Base-by-base conservation (phyloP, 2,329 filamentous ascomycete genomes). In the Zymoseptoria crescenta region DNA sequence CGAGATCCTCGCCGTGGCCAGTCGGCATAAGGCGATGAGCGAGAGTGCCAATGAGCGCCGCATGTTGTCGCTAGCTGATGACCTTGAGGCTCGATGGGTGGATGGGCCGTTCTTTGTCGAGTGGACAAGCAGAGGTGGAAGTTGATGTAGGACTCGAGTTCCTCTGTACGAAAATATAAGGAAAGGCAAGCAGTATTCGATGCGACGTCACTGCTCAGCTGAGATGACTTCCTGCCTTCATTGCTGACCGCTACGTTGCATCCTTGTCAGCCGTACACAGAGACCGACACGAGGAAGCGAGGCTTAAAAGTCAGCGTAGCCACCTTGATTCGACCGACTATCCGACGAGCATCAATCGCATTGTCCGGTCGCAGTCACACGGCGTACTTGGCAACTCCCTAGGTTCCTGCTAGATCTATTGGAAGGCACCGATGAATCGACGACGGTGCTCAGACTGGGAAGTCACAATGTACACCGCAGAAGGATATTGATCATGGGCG, bases 1-100 rank as follows among this genome's bases (percentile, higher is more conserved):
- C 30, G 62, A 55, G n/a, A 64, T 59, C 52, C 60, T 56, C 16
- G 58, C 62, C 21, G 48, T 56, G 16, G 58, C 62, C 13, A n/a
- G n/a, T 16, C 16, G 35, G 35, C 35, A 45, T 16, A 45, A 16
- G 35, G 35, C 35, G 35, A 45, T 16, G 35, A 45, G 13, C 35
- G 35, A 45, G 35, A 45, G 35, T 45, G 35, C 16, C 7, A 16
- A 2, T 4, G 35, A 45, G 35, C 7, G 13, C 10, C 35, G 35
- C 35, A 45, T 45, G 13, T 45, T 45, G 35, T 13, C 35, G 35
- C 4, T n/a, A 45, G 35, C 35, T 45, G 35, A n/a, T 45, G 35
- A 16, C 13, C 13, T 45, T 45, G 35, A n/a, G 35, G 35, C 13
- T 45, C 35, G 35, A n/a, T 6, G 16, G 35, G n/a, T 45, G 13